Percentiles rank a stretch among this genome's conserved stretches.
These are phyloP conservation scores for Rhizopogon sp. DNA, from an alignment of 768 basidiomycete species.

Conservation along the genomic window DNA sequence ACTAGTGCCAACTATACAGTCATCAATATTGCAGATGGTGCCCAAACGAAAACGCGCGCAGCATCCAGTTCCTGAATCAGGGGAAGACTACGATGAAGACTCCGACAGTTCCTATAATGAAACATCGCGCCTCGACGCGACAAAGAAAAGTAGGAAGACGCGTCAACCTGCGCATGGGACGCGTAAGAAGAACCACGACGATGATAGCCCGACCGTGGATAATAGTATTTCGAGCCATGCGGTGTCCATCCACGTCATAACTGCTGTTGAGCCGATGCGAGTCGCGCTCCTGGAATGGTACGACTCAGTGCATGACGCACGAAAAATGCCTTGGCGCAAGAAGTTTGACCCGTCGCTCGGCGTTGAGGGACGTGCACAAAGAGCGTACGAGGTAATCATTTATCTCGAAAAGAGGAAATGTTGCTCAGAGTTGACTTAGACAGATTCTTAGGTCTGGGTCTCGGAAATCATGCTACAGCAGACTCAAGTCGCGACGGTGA, in stretches of 20 bases:
- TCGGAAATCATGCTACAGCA: constrained; percentile 97
- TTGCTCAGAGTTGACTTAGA: neutral
- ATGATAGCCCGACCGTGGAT: neutral
- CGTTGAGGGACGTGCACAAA: constrained; percentile 63
- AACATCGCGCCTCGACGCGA: constrained; percentile 1
- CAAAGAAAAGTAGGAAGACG: constrained; percentile 9
- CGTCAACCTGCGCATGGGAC: constrained; percentile 10
- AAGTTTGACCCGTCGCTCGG: constrained; percentile 50
- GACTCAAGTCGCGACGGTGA: constrained; percentile 91
- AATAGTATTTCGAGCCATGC: constrained; percentile 29
- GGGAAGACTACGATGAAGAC: constrained; percentile 4
- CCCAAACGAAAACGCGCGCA: constrained; percentile 22
- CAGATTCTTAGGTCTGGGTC: constrained; percentile 63
- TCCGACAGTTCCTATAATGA: constrained; percentile 21
- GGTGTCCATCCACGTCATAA: constrained; percentile 45
- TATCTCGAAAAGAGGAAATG: neutral
- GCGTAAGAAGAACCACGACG: constrained; percentile 10
- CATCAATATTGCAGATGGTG: constrained; percentile 12
- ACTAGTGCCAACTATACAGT: neutral
- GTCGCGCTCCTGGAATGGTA: constrained; percentile 67
- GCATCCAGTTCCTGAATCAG: constrained; percentile 11
- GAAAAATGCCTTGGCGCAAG: constrained; percentile 94
- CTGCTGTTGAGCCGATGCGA: constrained; percentile 36
- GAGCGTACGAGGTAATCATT: constrained; percentile 81
- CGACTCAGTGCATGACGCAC: constrained; percentile 51